Base-by-base conservation (phyloP, 148 eudicot species). In the Nepenthes mirabilis region DNA sequence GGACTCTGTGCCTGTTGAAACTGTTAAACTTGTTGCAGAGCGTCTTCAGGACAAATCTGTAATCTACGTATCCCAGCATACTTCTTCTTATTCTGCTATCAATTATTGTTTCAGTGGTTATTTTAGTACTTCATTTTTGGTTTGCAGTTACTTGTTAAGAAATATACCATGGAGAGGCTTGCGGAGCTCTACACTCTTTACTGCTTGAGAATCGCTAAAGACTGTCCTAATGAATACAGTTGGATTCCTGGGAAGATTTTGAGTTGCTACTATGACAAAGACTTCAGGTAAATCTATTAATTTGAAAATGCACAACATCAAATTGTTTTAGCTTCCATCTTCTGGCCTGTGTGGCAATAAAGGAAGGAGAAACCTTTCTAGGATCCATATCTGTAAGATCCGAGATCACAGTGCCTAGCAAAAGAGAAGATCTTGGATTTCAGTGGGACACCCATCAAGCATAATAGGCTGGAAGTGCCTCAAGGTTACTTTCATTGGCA, bases 31-130 rank as follows among this genome's bases (percentile, higher is more conserved):
- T 69, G 89, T 93, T 37, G 84, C 97, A 10, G 97, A 86, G 63
- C 95, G 95, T 55, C 91, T 93, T 47, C 85, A 89, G 43, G 99
- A 93, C 75, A 93, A 89, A 93, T 93, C 95, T 52, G 99, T 93
- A 79, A 68, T 55, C 37, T 47, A 36, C 14, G 36, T 54, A 5
- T 64, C 52, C 53, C 55, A 47, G 6, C 14, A 23, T 32, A 10
- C n/a, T 3, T 33, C 47, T 57, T 37, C 36, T 52, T 40, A 40
- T 13, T 23, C 23, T 50, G 36, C 50, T 36, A 6, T 52, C 33
- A 13, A 0, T 12, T 14, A 55, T 37, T 59, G 10, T 37, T 37
- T 47, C 6, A 11, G 5, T 23, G 23, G 14, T 14, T 33, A 53
- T 63, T 59, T 72, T 1, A 68, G 8, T 14, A 4, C 45, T 51